Conservation (phyloP, 352 stramenopile species). For the Phytophthora tubulina region DNA sequence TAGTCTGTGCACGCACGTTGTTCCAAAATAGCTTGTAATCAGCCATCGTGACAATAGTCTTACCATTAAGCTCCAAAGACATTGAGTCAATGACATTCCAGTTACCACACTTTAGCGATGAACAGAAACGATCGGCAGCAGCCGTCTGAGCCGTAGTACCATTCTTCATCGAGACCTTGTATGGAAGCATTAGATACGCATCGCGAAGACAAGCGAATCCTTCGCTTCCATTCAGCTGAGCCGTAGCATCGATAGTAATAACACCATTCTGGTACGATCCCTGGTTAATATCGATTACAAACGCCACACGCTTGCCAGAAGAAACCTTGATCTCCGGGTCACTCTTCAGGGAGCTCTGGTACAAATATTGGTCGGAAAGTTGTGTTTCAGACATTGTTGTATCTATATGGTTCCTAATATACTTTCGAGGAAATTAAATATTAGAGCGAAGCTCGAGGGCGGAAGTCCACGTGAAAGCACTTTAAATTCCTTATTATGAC, state of each 20-base stretch:
- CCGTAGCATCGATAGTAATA: constrained; percentile 20
- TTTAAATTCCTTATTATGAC: constrained; percentile 23
- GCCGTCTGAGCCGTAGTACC: neutral
- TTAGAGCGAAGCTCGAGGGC: too few relatives aligned
- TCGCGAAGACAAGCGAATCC: constrained; percentile 14
- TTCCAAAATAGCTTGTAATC: neutral
- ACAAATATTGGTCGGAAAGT: constrained; percentile 24
- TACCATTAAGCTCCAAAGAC: constrained; percentile 5
- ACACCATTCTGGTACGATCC: constrained; percentile 21
- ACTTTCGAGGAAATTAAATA: constrained; percentile 11
- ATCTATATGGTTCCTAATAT: constrained; percentile 23
- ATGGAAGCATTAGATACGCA: constrained; percentile 14
- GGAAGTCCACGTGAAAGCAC: too few relatives aligned
- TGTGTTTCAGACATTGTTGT: constrained; percentile 20
- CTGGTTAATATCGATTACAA: constrained; percentile 23
- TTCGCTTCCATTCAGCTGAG: constrained; percentile 20
- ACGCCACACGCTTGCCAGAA: neutral
- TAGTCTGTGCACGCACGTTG: neutral
- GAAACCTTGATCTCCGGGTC: neutral
- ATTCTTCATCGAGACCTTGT: constrained; percentile 23
- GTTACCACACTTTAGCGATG: constrained; percentile 9
- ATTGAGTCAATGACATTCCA: constrained; percentile 25
- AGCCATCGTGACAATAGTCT: neutral
- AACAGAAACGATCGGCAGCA: constrained; percentile 8
- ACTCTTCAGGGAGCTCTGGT: constrained; percentile 7